Evolutionary conservation across 352 stramenopile genomes (phyloP).

Genomic region (Phytopythium mirpurense): DNA sequence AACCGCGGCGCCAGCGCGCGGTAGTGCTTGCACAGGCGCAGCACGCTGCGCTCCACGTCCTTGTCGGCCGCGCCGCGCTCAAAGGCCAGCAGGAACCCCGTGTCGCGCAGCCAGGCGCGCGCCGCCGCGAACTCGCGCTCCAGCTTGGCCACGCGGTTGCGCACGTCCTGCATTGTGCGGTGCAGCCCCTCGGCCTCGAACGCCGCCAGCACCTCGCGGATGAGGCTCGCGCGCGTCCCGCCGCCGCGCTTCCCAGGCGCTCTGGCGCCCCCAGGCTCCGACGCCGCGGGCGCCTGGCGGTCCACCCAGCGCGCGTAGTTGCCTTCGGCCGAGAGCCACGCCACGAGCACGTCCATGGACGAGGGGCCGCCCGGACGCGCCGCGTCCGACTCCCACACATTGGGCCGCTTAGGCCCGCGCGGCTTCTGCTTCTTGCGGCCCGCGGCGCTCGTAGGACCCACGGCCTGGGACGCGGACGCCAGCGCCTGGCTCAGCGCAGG

Average conservation of each 20-base stretch:
- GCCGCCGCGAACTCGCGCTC: constrained; percentile 17
- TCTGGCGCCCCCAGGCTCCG: too few relatives aligned
- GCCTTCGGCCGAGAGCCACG: constrained; percentile 22
- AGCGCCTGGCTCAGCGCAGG: constrained; percentile 6
- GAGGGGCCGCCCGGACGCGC: constrained; percentile 8
- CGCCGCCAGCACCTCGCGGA: constrained; percentile 13
- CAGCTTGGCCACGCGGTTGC: constrained; percentile 10
- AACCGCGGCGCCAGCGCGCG: constrained; percentile 13
- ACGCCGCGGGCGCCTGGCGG: background rate
- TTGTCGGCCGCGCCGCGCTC: constrained; percentile 7
- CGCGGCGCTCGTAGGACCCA: background rate
- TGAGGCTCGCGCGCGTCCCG: background rate
- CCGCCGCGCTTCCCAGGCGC: background rate
- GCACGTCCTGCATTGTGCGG: constrained; percentile 13
- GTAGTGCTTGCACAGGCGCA: constrained; percentile 25
- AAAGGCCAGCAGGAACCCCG: constrained; percentile 9
- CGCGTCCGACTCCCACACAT: constrained; percentile 20
- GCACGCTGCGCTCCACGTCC: constrained; percentile 12
- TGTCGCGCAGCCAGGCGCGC: constrained; percentile 11
- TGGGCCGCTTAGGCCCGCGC: background rate
- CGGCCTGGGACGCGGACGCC: background rate
- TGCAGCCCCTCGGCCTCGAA: constrained; percentile 14
- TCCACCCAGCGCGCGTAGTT: constrained; percentile 22
- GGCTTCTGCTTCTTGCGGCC: background rate
- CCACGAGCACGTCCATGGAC: constrained; percentile 25